phyloP scores from a whole-genome alignment of 106 monocot genomes.

The Phalaenopsis equestris region DNA sequence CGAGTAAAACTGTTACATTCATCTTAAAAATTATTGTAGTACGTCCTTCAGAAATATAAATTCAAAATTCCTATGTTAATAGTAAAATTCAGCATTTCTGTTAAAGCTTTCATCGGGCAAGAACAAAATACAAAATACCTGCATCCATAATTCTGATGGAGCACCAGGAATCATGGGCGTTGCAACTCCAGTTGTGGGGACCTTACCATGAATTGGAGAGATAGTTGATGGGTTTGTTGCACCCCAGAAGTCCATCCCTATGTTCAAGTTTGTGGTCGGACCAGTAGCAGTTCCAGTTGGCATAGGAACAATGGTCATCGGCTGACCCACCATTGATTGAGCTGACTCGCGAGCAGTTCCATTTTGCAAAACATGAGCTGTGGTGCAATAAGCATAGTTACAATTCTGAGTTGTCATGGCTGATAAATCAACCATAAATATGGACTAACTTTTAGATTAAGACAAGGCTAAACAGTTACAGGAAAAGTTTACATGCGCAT shows the following conservation, averaged over 20 bases:
- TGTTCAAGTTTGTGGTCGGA: constrained; percentile 73
- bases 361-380: constrained; percentile 40
- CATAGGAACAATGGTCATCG: constrained; percentile 40
- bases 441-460: constrained; percentile 1
- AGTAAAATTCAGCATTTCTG: background rate
- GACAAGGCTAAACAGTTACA: background rate
- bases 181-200: constrained; percentile 20
- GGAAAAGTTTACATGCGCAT: constrained; percentile 4
- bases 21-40: background rate
- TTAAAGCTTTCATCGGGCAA: background rate
- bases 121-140: constrained; percentile 11
- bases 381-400: constrained; percentile 20
- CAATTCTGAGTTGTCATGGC: constrained; percentile 42
- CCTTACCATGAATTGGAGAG: constrained; percentile 31
- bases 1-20: background rate
- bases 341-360: constrained; percentile 32
- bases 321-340: constrained; percentile 29
- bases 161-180: constrained; percentile 28
- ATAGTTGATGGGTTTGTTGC: constrained; percentile 28
- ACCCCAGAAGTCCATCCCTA: constrained; percentile 80
- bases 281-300: constrained; percentile 26
- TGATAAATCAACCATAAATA: constrained; percentile 11
- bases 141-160: constrained; percentile 33
- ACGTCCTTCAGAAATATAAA: constrained; percentile 1
- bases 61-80: background rate